Conservation (phyloP, 129 eudicot genomes). For the Artemisia tridentata region DNA sequence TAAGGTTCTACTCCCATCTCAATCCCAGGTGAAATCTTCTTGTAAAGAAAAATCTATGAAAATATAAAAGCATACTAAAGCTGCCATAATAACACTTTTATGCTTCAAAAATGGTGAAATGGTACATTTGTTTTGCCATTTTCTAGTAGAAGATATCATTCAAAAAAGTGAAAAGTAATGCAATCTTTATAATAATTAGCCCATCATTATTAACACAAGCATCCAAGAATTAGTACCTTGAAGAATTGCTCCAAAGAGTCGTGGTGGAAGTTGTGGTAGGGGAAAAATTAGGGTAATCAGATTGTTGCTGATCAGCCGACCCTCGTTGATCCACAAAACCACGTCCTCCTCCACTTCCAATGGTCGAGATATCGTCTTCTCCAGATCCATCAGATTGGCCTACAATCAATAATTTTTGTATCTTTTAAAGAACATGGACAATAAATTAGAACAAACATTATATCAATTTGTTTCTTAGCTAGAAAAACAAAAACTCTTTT, state of each 20-base stretch:
- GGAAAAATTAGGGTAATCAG: slow-evolving; percentile 48
- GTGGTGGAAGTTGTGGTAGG: slow-evolving; percentile 30
- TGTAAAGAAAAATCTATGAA: slow-evolving; percentile 16
- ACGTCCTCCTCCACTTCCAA: slow-evolving; percentile 46
- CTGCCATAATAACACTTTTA: slow-evolving; percentile 53
- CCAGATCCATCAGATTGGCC: slow-evolving; percentile 90
- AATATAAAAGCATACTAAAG: slow-evolving; percentile 63
- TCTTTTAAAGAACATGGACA: not conserved
- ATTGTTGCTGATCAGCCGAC: slow-evolving; percentile 45
- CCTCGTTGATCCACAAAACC: slow-evolving; percentile 49
- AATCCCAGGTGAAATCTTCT: slow-evolving; percentile 54
- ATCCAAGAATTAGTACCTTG: slow-evolving; percentile 43
- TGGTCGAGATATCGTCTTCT: slow-evolving; percentile 71
- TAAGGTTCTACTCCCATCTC: slow-evolving; percentile 24
- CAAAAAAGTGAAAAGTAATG: slow-evolving; percentile 43
- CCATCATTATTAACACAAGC: slow-evolving; percentile 13
- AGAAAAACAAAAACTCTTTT: not conserved
- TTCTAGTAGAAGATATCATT: slow-evolving; percentile 48
- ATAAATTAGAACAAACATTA: not conserved
- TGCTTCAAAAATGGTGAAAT: slow-evolving; percentile 56
- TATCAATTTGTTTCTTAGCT: not conserved
- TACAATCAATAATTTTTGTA: not conserved
- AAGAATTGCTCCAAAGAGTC: slow-evolving; percentile 74
- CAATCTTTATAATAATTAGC: slow-evolving; percentile 2
- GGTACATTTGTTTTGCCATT: slow-evolving; percentile 48